Conservation (phyloP, 805 yeast species). For the Lachancea meyersii region DNA sequence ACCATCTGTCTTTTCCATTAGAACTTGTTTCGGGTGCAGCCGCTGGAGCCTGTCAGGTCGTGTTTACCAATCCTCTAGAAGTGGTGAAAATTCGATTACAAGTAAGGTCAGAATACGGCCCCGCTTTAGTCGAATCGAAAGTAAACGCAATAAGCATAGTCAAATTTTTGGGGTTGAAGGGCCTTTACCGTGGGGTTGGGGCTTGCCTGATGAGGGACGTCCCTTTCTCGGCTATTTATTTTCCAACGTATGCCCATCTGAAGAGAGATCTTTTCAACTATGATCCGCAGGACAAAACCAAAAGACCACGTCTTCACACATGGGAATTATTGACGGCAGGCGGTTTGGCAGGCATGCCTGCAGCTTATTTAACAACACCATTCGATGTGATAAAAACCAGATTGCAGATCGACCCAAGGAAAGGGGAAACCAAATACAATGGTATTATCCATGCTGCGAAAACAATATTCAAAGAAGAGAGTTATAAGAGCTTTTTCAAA, state of each 20-base stretch:
- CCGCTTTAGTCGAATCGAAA: slow-evolving; percentile 35
- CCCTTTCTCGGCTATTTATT: slow-evolving; percentile 93
- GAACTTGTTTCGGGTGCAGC: slow-evolving; percentile 86
- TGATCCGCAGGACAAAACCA: slow-evolving; percentile 62
- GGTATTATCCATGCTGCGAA: slow-evolving; percentile 74
- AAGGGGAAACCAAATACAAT: slow-evolving; percentile 68
- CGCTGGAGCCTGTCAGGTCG: slow-evolving; percentile 95
- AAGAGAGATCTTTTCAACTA: slow-evolving; percentile 76
- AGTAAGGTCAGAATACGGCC: slow-evolving; percentile 70
- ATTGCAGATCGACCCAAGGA: slow-evolving; percentile 74
- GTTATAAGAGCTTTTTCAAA: slow-evolving; percentile 80
- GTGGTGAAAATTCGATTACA: slow-evolving; percentile 92
- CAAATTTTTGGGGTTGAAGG: slow-evolving; percentile 70
- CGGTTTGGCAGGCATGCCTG: slow-evolving; percentile 96
- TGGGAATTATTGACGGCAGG: slow-evolving; percentile 85
- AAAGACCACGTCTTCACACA: slow-evolving; percentile 56
- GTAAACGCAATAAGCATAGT: slow-evolving; percentile 54
- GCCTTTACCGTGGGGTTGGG: slow-evolving; percentile 83
- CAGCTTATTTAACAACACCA: slow-evolving; percentile 94
- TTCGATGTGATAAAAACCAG: slow-evolving; percentile 96
- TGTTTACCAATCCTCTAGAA: slow-evolving; percentile 93
- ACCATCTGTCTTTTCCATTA: slow-evolving; percentile 47
- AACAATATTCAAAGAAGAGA: slow-evolving; percentile 76
- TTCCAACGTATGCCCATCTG: slow-evolving; percentile 93
- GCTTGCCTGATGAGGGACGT: slow-evolving; percentile 94